These are phyloP conservation scores for Candolleomyces aberdarensis DNA, from an alignment of 768 basidiomycete species.

Conservation along the genomic window DNA sequence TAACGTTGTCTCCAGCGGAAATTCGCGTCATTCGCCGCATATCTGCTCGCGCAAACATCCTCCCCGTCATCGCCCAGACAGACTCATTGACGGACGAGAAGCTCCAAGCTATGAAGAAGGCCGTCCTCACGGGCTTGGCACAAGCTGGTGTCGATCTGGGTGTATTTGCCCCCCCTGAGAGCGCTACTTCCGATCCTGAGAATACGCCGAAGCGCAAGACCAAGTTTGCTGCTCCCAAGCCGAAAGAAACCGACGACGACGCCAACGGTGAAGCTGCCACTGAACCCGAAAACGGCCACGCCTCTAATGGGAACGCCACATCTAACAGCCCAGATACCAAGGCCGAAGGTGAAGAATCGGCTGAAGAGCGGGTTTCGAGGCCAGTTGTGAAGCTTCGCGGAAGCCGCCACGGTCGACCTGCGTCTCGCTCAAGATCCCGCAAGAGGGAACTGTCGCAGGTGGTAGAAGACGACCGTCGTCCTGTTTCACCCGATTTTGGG, in stretches of 20 bases:
- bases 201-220: constrained; percentile 29
- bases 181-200: constrained; percentile 16
- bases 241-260: constrained; percentile 11
- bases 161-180: constrained; percentile 56
- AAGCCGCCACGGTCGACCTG: constrained; percentile 41
- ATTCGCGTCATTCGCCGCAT: constrained; percentile 77
- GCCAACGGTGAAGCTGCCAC: not conserved
- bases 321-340: not conserved
- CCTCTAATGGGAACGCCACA: not conserved
- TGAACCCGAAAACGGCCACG: no score
- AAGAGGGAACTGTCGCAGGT: constrained; percentile 56
- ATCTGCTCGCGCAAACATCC: constrained; percentile 69
- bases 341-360: constrained; percentile 36
- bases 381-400: constrained; percentile 72
- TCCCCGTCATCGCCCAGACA: constrained; percentile 76
- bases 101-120: constrained; percentile 65
- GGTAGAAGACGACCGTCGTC: constrained; percentile 56
- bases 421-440: constrained; percentile 72
- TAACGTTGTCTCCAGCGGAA: constrained; percentile 75
- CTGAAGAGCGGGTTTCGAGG: constrained; percentile 57
- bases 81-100: constrained; percentile 84
- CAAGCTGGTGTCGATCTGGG: constrained; percentile 74
- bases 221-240: constrained; percentile 26
- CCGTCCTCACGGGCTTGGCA: constrained; percentile 64
- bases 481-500: constrained; percentile 51